These are phyloP conservation scores for Globomyces sp. DNA, from an alignment of 371 early-diverging fungal genomes.

Conservation along the genomic window DNA sequence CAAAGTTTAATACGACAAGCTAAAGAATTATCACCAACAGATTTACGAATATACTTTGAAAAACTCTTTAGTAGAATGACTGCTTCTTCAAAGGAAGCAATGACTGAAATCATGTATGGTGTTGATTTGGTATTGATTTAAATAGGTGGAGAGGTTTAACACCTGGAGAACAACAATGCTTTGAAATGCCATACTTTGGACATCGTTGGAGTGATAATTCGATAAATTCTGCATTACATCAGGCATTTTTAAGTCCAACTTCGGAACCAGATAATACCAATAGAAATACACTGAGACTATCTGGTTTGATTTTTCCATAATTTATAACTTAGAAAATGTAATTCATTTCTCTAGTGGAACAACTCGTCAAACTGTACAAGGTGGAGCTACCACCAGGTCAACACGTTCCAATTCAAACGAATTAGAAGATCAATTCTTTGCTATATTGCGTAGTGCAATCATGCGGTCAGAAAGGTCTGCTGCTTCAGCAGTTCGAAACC, in stretches of 20 bases:
- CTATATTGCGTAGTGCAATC: conserved; percentile 5
- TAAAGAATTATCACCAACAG: background rate
- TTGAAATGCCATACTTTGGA: conserved; percentile 20
- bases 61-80: conserved; percentile 15
- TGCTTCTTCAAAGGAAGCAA: conserved; percentile 15
- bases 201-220: conserved; percentile 17
- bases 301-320: too few species aligned
- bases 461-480: conserved; percentile 8
- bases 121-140: background rate
- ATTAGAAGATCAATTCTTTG: conserved; percentile 12
- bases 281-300: too few species aligned
- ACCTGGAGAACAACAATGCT: conserved; percentile 17
- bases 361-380: conserved; percentile 1
- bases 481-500: background rate
- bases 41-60: background rate
- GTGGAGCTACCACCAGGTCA: background rate
- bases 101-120: conserved; percentile 2
- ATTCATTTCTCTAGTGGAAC: too few species aligned
- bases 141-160: conserved; percentile 15
- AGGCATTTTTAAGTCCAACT: conserved; percentile 3
- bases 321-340: too few species aligned
- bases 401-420: background rate
- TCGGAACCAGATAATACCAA: background rate
- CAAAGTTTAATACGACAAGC: background rate
- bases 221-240: background rate